Conservation (phyloP, 2,329 filamentous ascomycete genomes). For the Nothomitra cinnamomea region DNA sequence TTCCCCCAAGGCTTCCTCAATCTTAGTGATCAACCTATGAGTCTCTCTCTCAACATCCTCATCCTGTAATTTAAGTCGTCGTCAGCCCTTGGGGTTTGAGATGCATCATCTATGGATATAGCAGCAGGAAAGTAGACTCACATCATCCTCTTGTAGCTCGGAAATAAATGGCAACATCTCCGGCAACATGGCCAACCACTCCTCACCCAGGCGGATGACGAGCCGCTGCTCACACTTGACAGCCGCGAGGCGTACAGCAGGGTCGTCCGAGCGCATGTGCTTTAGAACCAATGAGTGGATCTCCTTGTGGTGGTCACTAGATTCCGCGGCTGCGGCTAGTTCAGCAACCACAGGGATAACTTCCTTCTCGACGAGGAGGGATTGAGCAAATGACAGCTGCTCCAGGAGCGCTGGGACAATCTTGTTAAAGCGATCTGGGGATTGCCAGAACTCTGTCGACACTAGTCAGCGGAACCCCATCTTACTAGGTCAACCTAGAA, state of each 20-base stretch:
- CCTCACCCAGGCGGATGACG: conserved; percentile 69
- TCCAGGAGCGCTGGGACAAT: conserved; percentile 52
- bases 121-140: conserved; percentile 4
- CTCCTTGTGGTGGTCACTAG: conserved; percentile 77
- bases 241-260: conserved; percentile 60
- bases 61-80: conserved; percentile 27
- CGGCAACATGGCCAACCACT: conserved; percentile 79
- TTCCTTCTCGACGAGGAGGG: conserved; percentile 26
- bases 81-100: background rate
- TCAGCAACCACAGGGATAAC: conserved; percentile 63
- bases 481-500: background rate
- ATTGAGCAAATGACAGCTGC: conserved; percentile 37
- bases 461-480: conserved; percentile 11
- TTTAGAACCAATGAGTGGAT: conserved; percentile 66
- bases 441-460: conserved; percentile 72
- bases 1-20: conserved; percentile 81
- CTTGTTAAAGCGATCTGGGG: conserved; percentile 65
- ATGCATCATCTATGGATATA: too few relatives aligned
- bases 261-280: conserved; percentile 56
- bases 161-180: conserved; percentile 96
- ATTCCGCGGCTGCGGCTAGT: conserved; percentile 64
- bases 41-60: conserved; percentile 84
- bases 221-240: conserved; percentile 68
- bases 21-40: conserved; percentile 73
- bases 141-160: conserved; percentile 84